Base-by-base conservation (phyloP, 1,284 basidiomycete species). In the Fistulina hepatica region DNA sequence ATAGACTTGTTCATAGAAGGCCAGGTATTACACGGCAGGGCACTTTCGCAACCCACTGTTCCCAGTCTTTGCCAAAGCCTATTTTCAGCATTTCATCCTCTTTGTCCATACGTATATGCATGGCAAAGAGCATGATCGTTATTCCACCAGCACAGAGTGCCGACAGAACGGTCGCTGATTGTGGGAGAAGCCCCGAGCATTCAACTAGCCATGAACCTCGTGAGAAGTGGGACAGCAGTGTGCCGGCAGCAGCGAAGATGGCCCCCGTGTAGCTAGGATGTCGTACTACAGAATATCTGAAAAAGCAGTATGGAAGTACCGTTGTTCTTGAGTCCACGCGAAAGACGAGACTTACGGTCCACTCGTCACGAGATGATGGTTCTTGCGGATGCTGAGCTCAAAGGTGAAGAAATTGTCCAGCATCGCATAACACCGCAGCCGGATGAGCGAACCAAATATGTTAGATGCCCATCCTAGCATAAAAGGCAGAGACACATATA, bases 201-300 rank as follows among this genome's bases (percentile, higher is more conserved):
- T 47, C 46, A 15, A 41, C 35, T 6, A 36, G 20, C 48, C 48
- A 49, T 11, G 42, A 31, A 1, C 48, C 48, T 1, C 40, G 44
- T 2, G 37, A 20, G 16, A 48, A 40, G 4, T 33, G 30, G n/a
- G 33, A 35, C 7, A 42, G 10, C 5, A 23, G 37, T 9, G 32
- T 31, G 21, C 48, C 41, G 7, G 39, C 26, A 15, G 33, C 42
- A 2, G 39, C 34, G 22, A 54, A 28, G 16, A 51, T 7, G 3
- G 32, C 37, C 5, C 47, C 48, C 0, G 46, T 44, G 34, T 58
- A 60, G 11, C 54, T 48, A 0, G 59, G 57, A 35, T 59, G 54
- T 1, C 53, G 51, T 4, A 47, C 45, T n/a, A 44, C 21, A 10
- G 26, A 16, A 36, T 44, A 47, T 8, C 25, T 15, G 11, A n/a